These are phyloP conservation scores for Tillandsia leiboldiana DNA, from an alignment of 176 grass and related monocot genomes.

Conservation along the genomic window DNA sequence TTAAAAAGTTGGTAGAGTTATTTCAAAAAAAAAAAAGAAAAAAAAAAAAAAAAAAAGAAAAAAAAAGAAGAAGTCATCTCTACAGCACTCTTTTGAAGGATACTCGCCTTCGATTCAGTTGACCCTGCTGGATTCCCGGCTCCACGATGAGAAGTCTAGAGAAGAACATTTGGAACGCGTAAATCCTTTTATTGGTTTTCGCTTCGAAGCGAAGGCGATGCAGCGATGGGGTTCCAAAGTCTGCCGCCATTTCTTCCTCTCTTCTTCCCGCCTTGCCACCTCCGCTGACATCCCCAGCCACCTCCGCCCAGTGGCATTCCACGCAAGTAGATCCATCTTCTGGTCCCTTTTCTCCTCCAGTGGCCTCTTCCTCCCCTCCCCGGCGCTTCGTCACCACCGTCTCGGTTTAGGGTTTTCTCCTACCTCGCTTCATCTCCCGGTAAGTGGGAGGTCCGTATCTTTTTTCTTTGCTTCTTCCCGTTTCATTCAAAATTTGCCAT, in stretches of 20 bases:
- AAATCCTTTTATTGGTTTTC: no score
- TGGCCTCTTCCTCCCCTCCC: background rate
- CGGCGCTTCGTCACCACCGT: background rate
- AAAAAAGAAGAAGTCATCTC: no score
- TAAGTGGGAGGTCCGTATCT: background rate
- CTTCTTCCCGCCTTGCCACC: constrained; percentile 30
- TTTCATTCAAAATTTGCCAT: no score
- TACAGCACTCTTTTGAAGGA: no score
- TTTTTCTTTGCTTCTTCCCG: background rate
- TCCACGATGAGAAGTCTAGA: no score
- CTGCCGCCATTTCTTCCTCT: constrained; percentile 37
- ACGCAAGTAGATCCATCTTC: constrained; percentile 11
- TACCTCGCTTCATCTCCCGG: constrained; percentile 8
- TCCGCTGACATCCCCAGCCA: constrained; percentile 4
- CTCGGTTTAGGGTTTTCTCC: constrained; percentile 6
- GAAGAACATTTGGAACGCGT: no score
- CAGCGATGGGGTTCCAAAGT: constrained; percentile 49
- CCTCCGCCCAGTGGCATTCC: constrained; percentile 11
- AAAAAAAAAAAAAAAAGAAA: no score
- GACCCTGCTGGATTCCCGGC: no score
- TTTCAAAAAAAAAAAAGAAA: no score
- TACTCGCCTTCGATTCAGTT: no score
- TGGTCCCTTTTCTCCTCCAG: background rate
- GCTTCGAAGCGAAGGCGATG: constrained; percentile 23
- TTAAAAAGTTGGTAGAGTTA: no score